Percentiles rank a stretch among this genome's conserved stretches.
Conservation (phyloP, 768 basidiomycete species). For the Pholiota microspora region DNA sequence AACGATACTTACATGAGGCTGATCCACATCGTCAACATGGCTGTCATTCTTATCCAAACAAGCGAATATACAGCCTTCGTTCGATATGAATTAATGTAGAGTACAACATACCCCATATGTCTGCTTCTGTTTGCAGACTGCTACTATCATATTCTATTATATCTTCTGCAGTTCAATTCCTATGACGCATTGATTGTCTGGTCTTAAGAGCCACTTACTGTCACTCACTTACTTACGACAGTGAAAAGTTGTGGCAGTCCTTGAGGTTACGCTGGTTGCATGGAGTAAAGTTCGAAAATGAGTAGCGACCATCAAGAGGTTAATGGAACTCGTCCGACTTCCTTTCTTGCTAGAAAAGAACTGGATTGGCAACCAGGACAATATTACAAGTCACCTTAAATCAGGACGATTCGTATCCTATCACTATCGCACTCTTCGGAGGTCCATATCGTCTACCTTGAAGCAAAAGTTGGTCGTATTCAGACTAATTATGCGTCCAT, state of each 20-base stretch:
- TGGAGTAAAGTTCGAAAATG: no score
- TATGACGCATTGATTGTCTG: background rate
- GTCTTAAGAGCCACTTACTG: no score
- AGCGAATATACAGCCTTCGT: background rate
- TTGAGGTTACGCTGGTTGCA: no score
- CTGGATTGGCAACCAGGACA: slow-evolving; percentile 10
- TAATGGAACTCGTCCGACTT: background rate
- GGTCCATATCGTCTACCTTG: background rate
- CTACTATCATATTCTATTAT: background rate
- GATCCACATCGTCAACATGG: background rate
- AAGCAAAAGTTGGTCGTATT: no score
- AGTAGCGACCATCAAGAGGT: background rate
- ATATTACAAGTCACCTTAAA: slow-evolving; percentile 12
- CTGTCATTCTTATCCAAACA: background rate
- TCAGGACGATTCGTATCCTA: background rate
- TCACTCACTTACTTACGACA: no score
- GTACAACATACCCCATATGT: background rate
- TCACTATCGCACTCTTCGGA: background rate
- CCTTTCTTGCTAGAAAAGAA: background rate
- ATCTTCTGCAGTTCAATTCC: no score
- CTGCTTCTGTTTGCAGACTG: background rate
- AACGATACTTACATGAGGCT: background rate
- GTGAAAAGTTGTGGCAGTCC: no score
- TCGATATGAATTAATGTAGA: background rate
- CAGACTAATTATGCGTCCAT: no score